Evolutionary conservation across 1,284 basidiomycete genomes (phyloP), one percentile per base, ranked within the genome.

Genomic region (Erythrobasidium hasegawianum): DNA sequence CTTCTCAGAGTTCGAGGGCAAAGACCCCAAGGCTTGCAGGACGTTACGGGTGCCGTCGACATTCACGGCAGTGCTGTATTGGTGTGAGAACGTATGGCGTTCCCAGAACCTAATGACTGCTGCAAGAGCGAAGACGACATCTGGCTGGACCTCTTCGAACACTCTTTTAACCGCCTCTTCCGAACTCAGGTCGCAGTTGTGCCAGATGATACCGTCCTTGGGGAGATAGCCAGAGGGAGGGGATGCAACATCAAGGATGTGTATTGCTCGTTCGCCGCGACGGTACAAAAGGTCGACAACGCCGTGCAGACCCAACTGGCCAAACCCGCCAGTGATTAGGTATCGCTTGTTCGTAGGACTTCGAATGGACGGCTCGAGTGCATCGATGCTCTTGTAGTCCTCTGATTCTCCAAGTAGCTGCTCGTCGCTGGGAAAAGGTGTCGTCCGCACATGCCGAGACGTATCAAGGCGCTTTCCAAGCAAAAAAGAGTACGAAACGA

Each of bases 91-190:
- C 18, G 43, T 18, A 3, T 26, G 29, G n/a, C 62, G 24, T 27
- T 65, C 62, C 62, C 62, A 65, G 24, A 57, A 65, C 29, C 62
- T 41, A 16, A 65, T 65, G 38, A 49, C 53, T 2, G 62, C 62
- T 11, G 55, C 55, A 18, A 65, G 40, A 53, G 53, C 50, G 39
- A 65, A 65, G 1, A 65, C 62, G 8, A 65, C 56, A 29, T 65
- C 62, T n/a, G 62, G 62, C 47, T 40, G 38, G n/a, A 49, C 45
- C 41, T 38, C 33, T 4, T 47, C 45, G 33, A 65, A 65, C 5
- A 49, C 55, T 38, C 10, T 24, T 2, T 40, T 16, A 2, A 65
- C 62, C 26, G 26, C 55, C 2, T 65, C 14, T 11, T 9, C 16
- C 10, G 41, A 50, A 10, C 55, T 39, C 8, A 65, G 24, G 43